phyloP scores from a whole-genome alignment of 306 rosid species.

The Begonia masoniana region DNA sequence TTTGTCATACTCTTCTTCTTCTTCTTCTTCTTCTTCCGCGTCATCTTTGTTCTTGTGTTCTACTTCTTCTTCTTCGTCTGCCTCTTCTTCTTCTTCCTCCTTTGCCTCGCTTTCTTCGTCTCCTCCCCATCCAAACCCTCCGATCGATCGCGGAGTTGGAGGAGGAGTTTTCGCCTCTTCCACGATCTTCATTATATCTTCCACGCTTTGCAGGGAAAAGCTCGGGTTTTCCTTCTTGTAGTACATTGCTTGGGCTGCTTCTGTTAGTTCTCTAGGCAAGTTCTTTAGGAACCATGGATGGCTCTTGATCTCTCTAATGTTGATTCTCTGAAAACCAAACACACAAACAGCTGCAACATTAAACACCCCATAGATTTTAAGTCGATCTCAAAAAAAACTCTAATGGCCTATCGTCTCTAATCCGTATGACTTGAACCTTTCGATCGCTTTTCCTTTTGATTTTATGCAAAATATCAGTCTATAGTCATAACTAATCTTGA shows the following conservation, averaged over 20 bases:
- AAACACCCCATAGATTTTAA: no score
- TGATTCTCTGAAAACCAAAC: slow-evolving; percentile 31
- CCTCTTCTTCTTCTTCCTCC: slow-evolving; percentile 19
- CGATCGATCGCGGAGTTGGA: slow-evolving; percentile 33
- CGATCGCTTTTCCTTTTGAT: no score
- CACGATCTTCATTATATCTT: slow-evolving; percentile 56
- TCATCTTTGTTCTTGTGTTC: slow-evolving; percentile 3
- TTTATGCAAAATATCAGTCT: no score
- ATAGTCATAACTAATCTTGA: no score
- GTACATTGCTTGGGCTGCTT: slow-evolving; percentile 47
- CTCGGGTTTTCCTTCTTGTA: slow-evolving; percentile 53
- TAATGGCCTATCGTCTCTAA: no score
- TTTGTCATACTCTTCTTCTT: slow-evolving; percentile 18
- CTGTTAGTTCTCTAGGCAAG: slow-evolving; percentile 64
- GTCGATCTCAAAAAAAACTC: no score
- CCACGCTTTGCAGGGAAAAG: slow-evolving; percentile 44
- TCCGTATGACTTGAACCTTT: no score
- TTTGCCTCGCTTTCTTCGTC: slow-evolving; percentile 16
- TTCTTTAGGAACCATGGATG: slow-evolving; percentile 77
- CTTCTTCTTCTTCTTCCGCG: slow-evolving; percentile 17
- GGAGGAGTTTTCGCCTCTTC: slow-evolving; percentile 60
- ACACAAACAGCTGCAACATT: no score
- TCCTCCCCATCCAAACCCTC: slow-evolving; percentile 49
- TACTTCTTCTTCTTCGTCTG: slow-evolving; percentile 14
- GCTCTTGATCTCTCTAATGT: slow-evolving; percentile 50